Evolutionary conservation across 495 filamentous ascomycete genomes (phyloP).

Genomic region (Neurospora terricola): DNA sequence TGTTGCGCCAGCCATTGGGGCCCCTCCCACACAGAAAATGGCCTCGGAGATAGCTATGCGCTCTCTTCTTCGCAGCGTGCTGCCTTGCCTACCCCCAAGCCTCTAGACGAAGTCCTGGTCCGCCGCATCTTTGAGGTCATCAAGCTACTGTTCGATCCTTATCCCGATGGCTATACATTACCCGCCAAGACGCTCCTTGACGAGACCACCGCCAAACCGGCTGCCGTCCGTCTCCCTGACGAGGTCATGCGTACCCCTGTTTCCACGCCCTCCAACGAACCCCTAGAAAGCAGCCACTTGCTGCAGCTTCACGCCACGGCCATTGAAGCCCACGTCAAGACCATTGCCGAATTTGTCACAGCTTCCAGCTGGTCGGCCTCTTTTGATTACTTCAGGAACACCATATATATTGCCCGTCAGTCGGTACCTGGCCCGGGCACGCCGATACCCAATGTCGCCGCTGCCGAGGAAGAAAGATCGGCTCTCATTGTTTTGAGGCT

Average conservation of each 20-base stretch:
- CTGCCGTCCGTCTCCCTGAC: slow-evolving; percentile 19
- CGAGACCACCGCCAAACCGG: slow-evolving; percentile 25
- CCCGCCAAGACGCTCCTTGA: slow-evolving; percentile 37
- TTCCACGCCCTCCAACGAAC: slow-evolving; percentile 32
- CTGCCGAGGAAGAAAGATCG: slow-evolving; percentile 42
- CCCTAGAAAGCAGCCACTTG: slow-evolving; percentile 24
- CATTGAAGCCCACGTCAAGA: slow-evolving; percentile 38
- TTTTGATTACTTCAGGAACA: slow-evolving; percentile 43
- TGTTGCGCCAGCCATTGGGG: slow-evolving; percentile 51
- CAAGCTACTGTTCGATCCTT: slow-evolving; percentile 34
- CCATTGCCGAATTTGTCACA: slow-evolving; percentile 48
- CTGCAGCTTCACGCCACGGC: slow-evolving; percentile 23
- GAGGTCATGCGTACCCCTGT: slow-evolving; percentile 26
- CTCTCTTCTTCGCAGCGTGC: slow-evolving; percentile 17
- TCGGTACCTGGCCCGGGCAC: slow-evolving; percentile 29
- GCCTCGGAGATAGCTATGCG: not conserved
- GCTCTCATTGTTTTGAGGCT: slow-evolving; percentile 42
- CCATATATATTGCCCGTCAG: slow-evolving; percentile 38
- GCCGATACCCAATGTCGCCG: slow-evolving; percentile 25
- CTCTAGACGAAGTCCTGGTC: slow-evolving; percentile 30
- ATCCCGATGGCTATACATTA: slow-evolving; percentile 38
- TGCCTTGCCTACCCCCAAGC: slow-evolving; percentile 16
- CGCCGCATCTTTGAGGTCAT: slow-evolving; percentile 32
- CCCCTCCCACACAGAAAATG: slow-evolving; percentile 3
- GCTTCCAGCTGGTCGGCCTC: slow-evolving; percentile 48